These are phyloP conservation scores for Thalassiosira gravida DNA, from an alignment of 352 stramenopile genomes.

Conservation along the genomic window DNA sequence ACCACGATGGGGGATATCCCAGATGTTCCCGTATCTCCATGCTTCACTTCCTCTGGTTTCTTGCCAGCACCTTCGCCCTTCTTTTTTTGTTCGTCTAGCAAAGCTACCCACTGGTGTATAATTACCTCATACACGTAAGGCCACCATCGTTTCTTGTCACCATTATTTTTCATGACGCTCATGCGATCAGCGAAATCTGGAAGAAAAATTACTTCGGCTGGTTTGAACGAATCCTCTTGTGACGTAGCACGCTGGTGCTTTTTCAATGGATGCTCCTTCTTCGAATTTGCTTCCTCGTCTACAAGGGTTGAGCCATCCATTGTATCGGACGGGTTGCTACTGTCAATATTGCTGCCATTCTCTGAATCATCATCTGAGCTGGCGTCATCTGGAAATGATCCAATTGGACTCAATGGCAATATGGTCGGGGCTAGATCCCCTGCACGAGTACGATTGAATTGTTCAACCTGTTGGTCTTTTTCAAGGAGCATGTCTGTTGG, in stretches of 20 bases:
- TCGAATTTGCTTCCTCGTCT: slow-evolving; percentile 16
- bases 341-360: slow-evolving; percentile 20
- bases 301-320: slow-evolving; percentile 26
- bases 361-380: slow-evolving; percentile 58
- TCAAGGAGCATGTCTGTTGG: slow-evolving; percentile 62
- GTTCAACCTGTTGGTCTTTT: slow-evolving; percentile 65
- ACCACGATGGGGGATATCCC: slow-evolving; percentile 57
- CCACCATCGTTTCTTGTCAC: slow-evolving; percentile 73
- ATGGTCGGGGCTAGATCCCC: slow-evolving; percentile 14
- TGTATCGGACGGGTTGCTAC: slow-evolving; percentile 9
- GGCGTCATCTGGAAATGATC: slow-evolving; percentile 49
- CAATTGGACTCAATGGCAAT: slow-evolving; percentile 45
- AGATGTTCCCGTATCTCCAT: slow-evolving; percentile 16
- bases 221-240: slow-evolving; percentile 19
- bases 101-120: slow-evolving; percentile 84
- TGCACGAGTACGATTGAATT: slow-evolving; percentile 46
- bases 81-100: slow-evolving; percentile 80
- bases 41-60: slow-evolving; percentile 36
- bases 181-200: slow-evolving; percentile 68
- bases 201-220: slow-evolving; percentile 30
- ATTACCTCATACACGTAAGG: slow-evolving; percentile 87
- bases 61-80: slow-evolving; percentile 40
- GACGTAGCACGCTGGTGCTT: slow-evolving; percentile 17
- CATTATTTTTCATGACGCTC: slow-evolving; percentile 61
- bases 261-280: slow-evolving; percentile 54